Conservation (phyloP, 2,329 filamentous ascomycete species). For the Spiromastix sp. region DNA sequence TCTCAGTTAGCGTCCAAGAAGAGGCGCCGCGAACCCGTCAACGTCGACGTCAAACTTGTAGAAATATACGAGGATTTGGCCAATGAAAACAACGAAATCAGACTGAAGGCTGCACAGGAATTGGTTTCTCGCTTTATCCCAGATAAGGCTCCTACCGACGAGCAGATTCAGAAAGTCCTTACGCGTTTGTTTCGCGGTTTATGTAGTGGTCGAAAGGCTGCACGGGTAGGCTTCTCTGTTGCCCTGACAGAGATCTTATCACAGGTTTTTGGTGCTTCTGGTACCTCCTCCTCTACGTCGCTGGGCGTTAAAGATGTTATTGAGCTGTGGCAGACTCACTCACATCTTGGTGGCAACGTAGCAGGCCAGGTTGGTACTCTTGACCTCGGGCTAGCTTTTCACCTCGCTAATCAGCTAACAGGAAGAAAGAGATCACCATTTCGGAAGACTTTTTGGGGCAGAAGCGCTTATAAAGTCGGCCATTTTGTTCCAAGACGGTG, state of each 20-base stretch:
- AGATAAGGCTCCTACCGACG: conserved; percentile 28
- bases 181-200: conserved; percentile 74
- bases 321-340: conserved; percentile 42
- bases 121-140: conserved; percentile 35
- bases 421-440: conserved; percentile 75
- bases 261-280: conserved; percentile 48
- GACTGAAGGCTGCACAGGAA: conserved; percentile 34
- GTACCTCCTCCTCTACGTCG: conserved; percentile 18
- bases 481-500: conserved; percentile 52
- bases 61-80: conserved; percentile 41
- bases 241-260: conserved; percentile 72
- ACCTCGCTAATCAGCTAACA: conserved; percentile 44
- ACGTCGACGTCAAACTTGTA: conserved; percentile 35
- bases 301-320: conserved; percentile 35
- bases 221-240: conserved; percentile 78
- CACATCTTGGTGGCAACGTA: conserved; percentile 41
- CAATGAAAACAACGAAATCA: conserved; percentile 35
- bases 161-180: conserved; percentile 31
- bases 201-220: conserved; percentile 80
- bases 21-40: conserved; percentile 30
- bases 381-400: neutral
- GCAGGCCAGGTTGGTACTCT: conserved; percentile 42
- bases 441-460: conserved; percentile 78
- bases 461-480: conserved; percentile 76
- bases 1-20: conserved; percentile 16